A percentile compares a stretch with the other conserved stretches of the same genome.
Evolutionary conservation across 768 basidiomycete species (phyloP).

Genomic region (Coprinopsis cinerea): DNA sequence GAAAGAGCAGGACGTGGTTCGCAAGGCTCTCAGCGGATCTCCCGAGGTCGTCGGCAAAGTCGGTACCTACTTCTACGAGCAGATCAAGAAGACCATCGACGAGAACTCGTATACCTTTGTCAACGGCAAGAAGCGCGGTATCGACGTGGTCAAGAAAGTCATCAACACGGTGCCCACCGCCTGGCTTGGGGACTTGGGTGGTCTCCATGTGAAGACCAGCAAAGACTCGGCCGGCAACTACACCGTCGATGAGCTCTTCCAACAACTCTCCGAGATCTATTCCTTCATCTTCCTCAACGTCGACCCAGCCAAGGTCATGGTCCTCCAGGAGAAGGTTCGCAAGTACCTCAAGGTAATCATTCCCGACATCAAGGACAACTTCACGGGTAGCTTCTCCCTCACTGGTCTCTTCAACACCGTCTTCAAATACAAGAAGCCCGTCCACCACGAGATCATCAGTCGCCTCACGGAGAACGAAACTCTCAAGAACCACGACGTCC

Average conservation of each 20-base stretch:
- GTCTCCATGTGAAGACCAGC: slow-evolving; percentile 62
- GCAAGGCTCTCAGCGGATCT: slow-evolving; percentile 39
- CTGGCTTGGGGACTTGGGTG: slow-evolving; percentile 61
- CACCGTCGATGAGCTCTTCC: slow-evolving; percentile 55
- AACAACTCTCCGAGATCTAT: slow-evolving; percentile 66
- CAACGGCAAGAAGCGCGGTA: slow-evolving; percentile 42
- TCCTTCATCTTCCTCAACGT: slow-evolving; percentile 74
- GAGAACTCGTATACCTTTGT: slow-evolving; percentile 50
- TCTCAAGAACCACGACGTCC: slow-evolving; percentile 91
- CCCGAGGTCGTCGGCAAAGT: slow-evolving; percentile 45
- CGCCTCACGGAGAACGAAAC: slow-evolving; percentile 62
- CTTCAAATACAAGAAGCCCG: slow-evolving; percentile 43
- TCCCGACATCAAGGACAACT: slow-evolving; percentile 46
- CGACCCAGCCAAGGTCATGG: slow-evolving; percentile 53
- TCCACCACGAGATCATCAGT: slow-evolving; percentile 49
- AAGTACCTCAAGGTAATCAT: slow-evolving; percentile 49
- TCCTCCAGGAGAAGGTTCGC: slow-evolving; percentile 45
- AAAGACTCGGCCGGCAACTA: slow-evolving; percentile 49
- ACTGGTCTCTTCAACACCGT: slow-evolving; percentile 28
- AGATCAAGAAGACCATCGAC: slow-evolving; percentile 53
- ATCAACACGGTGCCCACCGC: slow-evolving; percentile 57
- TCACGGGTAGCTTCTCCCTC: slow-evolving; percentile 28
- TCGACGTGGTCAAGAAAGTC: slow-evolving; percentile 69
- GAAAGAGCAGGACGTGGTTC: slow-evolving; percentile 43
- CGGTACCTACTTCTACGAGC: slow-evolving; percentile 58